A percentile compares a stretch with the other conserved stretches of the same genome.
phyloP scores from a whole-genome alignment of 2,329 filamentous ascomycete species.

The Trichoderma koningiopsis region DNA sequence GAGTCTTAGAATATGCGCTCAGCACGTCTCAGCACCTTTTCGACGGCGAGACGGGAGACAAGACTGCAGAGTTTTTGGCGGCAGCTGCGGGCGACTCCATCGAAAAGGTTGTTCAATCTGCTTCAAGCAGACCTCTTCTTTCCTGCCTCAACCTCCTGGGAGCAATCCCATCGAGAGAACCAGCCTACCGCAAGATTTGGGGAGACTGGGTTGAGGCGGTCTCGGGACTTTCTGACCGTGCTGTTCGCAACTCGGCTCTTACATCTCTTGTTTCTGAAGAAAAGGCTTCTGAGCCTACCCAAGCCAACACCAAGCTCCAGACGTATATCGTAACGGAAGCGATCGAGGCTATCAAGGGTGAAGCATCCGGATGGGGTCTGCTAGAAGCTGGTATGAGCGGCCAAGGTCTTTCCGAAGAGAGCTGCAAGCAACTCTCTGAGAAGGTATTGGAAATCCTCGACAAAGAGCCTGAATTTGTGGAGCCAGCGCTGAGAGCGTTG shows the following conservation, averaged over 20 bases:
- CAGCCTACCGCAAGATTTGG: slow-evolving; percentile 49
- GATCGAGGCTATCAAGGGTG: slow-evolving; percentile 42
- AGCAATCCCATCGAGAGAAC: slow-evolving; percentile 42
- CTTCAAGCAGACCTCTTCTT: slow-evolving; percentile 68
- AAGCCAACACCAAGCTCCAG: slow-evolving; percentile 48
- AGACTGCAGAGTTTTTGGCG: slow-evolving; percentile 49
- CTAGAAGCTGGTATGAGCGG: slow-evolving; percentile 52
- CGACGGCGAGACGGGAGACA: slow-evolving; percentile 33
- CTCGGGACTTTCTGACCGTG: slow-evolving; percentile 37
- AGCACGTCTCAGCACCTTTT: slow-evolving; percentile 48
- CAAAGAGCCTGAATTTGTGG: slow-evolving; percentile 34
- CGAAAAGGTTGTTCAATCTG: slow-evolving; percentile 63
- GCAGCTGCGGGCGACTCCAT: slow-evolving; percentile 59
- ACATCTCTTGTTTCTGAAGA: slow-evolving; percentile 51
- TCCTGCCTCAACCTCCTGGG: slow-evolving; percentile 63
- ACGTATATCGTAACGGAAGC: slow-evolving; percentile 47
- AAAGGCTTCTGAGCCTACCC: slow-evolving; percentile 44
- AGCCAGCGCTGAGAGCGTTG: slow-evolving; percentile 47
- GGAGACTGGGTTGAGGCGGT: slow-evolving; percentile 46
- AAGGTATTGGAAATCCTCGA: slow-evolving; percentile 38
- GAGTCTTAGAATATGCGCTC: slow-evolving; percentile 46
- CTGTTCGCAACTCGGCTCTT: slow-evolving; percentile 40
- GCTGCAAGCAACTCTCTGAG: slow-evolving; percentile 41
- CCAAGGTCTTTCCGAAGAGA: slow-evolving; percentile 42
- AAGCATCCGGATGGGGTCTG: slow-evolving; percentile 45